phyloP scores from a whole-genome alignment of 768 basidiomycete species.

The Lactarius trivialis region DNA sequence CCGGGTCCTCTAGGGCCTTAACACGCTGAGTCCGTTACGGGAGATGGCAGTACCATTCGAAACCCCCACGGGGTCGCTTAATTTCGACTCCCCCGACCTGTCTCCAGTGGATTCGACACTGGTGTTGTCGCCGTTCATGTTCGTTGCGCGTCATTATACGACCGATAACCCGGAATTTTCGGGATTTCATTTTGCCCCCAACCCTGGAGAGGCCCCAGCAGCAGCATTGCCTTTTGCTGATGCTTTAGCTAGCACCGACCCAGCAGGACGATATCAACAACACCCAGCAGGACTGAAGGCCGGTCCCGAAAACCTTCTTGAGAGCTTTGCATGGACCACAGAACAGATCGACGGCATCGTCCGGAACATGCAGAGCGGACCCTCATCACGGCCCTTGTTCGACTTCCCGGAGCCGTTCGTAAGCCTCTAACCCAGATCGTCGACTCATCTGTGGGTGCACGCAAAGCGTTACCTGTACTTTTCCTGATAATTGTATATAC shows the following conservation, averaged over 20 bases:
- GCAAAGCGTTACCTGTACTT: not conserved
- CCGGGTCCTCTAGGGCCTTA: not conserved
- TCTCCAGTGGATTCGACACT: conserved; percentile 1
- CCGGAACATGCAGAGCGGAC: not conserved
- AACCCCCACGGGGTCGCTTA: not conserved
- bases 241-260: not conserved
- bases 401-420: not conserved
- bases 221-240: not conserved
- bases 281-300: not conserved
- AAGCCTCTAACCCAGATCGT: not conserved
- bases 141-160: not conserved
- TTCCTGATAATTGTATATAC: conserved; percentile 8
- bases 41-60: not conserved
- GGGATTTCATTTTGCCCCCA: not conserved
- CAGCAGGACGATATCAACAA: not conserved
- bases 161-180: not conserved
- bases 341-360: conserved; percentile 10
- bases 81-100: conserved; percentile 16
- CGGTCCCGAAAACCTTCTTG: not conserved
- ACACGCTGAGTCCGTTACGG: not conserved
- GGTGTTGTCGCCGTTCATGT: conserved; percentile 9
- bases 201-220: not conserved
- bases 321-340: conserved; percentile 1
- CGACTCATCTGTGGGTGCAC: not conserved
- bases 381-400: not conserved